phyloP scores from a whole-genome alignment of 495 filamentous ascomycete genomes.

The Penicillium subrubescens region DNA sequence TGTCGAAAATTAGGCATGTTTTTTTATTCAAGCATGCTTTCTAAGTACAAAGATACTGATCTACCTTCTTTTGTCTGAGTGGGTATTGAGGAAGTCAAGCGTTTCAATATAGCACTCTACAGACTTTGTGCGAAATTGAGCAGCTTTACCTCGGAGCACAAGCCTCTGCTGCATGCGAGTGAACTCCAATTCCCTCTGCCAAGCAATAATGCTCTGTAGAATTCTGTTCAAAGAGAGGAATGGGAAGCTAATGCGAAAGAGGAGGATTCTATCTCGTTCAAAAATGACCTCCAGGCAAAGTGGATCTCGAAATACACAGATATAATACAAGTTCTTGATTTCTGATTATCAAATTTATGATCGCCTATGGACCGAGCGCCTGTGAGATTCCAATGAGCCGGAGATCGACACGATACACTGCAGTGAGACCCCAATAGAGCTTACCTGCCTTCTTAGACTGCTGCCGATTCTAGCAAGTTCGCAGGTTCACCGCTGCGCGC shows the following conservation, averaged over 20 bases:
- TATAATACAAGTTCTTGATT: slow-evolving; percentile 2
- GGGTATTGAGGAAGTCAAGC: slow-evolving; percentile 34
- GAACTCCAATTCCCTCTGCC: slow-evolving; percentile 38
- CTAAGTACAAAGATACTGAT: slow-evolving; percentile 12
- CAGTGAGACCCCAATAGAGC: background rate
- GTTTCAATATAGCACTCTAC: slow-evolving; percentile 33
- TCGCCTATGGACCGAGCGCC: background rate
- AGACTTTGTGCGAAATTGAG: slow-evolving; percentile 21
- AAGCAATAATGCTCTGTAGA: slow-evolving; percentile 24
- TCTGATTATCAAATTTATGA: background rate
- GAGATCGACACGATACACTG: background rate
- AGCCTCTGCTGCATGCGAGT: slow-evolving; percentile 8
- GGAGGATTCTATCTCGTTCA: background rate
- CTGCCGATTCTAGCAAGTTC: too few species aligned
- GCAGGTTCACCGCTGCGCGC: too few species aligned
- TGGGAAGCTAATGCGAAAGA: slow-evolving; percentile 19
- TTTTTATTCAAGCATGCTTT: slow-evolving; percentile 33
- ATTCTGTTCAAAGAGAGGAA: slow-evolving; percentile 19
- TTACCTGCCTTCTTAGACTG: background rate
- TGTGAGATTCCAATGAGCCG: background rate
- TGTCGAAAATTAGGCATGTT: slow-evolving; percentile 35
- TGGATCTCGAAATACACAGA: slow-evolving; percentile 30
- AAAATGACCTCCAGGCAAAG: slow-evolving; percentile 8
- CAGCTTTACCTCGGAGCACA: background rate
- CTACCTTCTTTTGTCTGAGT: slow-evolving; percentile 25